Evolutionary conservation across 2,329 filamentous ascomycete genomes (phyloP).

Genomic region (Epichloe sp.): DNA sequence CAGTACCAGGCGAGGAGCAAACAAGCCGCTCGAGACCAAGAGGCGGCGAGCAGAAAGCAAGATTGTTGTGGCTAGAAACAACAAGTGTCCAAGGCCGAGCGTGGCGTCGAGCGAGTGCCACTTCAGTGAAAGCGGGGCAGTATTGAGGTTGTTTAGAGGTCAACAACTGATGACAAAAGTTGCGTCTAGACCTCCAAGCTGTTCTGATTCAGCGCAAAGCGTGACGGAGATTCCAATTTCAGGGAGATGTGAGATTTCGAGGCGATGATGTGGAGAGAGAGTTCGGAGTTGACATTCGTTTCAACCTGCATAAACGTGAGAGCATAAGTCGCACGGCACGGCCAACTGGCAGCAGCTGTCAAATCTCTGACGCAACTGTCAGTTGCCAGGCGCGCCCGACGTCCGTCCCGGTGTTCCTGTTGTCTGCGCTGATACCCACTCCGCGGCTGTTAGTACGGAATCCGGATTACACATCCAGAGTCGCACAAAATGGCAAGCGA

Average conservation of each 20-base stretch:
- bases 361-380: neutral
- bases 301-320: neutral
- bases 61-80: constrained; percentile 2
- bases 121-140: constrained; percentile 4
- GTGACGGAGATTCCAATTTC: neutral
- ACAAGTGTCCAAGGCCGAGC: neutral
- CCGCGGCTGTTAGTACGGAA: neutral
- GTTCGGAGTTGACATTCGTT: neutral
- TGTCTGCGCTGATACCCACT: neutral
- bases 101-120: constrained; percentile 3
- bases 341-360: constrained; percentile 2
- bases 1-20: neutral
- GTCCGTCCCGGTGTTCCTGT: neutral
- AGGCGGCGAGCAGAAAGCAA: constrained; percentile 1
- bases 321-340: neutral
- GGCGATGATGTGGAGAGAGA: neutral
- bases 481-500: neutral
- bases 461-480: neutral
- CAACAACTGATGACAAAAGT: neutral
- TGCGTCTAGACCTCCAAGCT: neutral
- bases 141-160: neutral
- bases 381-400: neutral
- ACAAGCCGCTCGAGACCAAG: neutral
- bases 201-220: neutral
- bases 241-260: neutral